phyloP scores from a whole-genome alignment of 2,329 filamentous ascomycete species.

The Graphilbum fragrans region DNA sequence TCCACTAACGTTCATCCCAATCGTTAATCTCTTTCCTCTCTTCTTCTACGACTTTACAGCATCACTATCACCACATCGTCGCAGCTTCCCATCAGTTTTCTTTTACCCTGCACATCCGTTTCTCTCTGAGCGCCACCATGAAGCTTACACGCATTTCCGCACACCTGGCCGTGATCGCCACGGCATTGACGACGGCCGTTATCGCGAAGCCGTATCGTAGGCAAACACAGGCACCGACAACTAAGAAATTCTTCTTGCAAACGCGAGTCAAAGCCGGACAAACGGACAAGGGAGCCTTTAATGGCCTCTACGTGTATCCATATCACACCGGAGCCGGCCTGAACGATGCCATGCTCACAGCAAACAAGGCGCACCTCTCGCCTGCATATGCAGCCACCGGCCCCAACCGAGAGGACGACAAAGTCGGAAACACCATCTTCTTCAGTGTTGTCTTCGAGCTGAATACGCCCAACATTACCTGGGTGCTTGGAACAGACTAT shows the following conservation, averaged over 20 bases:
- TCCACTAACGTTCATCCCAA: too few relatives aligned
- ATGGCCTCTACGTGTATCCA: slow-evolving; percentile 4
- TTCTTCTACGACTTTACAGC: too few relatives aligned
- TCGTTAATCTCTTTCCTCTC: too few relatives aligned
- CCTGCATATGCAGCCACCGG: neutral
- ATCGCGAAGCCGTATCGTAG: neutral
- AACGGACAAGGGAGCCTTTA: neutral
- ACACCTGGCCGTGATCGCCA: too few relatives aligned
- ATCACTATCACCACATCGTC: too few relatives aligned
- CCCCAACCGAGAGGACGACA: neutral
- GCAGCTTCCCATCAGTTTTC: too few relatives aligned
- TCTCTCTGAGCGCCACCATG: too few relatives aligned
- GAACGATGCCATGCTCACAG: slow-evolving; percentile 6
- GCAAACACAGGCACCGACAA: neutral
- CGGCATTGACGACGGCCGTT: too few relatives aligned
- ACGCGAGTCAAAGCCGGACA: neutral
- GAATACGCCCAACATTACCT: neutral
- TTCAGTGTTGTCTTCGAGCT: slow-evolving; percentile 3
- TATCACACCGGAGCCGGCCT: slow-evolving; percentile 6
- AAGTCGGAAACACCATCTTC: neutral
- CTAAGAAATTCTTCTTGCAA: slow-evolving; percentile 1
- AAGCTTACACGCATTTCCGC: too few relatives aligned
- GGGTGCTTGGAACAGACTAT: neutral
- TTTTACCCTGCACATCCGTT: too few relatives aligned
- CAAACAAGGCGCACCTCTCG: neutral